Evolutionary conservation across 2,329 filamentous ascomycete genomes (phyloP).

Genomic region (Arthrobotrys musiformis): DNA sequence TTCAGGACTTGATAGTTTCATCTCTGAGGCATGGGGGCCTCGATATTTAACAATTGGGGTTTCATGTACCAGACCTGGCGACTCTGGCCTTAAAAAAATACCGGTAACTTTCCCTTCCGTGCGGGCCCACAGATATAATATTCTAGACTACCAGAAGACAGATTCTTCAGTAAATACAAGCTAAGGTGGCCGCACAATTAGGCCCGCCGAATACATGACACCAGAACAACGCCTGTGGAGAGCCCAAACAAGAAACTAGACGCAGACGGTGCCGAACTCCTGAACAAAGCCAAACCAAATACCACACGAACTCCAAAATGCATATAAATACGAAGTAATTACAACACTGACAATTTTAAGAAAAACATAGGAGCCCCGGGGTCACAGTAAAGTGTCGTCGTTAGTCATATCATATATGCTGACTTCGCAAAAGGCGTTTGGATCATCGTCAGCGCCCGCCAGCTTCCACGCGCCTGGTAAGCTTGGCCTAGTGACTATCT

Average conservation of each 20-base stretch:
- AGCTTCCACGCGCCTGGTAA: slow-evolving; percentile 45
- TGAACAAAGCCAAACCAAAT: background rate
- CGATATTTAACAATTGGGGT: slow-evolving; percentile 5
- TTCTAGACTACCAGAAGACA: background rate
- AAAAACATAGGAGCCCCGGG: too few relatives aligned
- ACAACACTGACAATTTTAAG: background rate
- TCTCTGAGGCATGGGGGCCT: background rate
- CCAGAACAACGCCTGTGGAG: background rate
- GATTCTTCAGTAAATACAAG: background rate
- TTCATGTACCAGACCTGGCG: background rate
- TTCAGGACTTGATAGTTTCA: slow-evolving; percentile 1
- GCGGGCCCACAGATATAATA: background rate
- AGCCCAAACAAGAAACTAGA: background rate
- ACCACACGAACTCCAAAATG: background rate
- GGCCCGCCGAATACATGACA: background rate
- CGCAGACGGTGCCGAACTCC: background rate
- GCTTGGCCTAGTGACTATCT: slow-evolving; percentile 30
- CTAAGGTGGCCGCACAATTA: slow-evolving; percentile 2
- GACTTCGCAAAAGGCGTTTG: slow-evolving; percentile 30
- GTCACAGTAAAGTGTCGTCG: background rate
- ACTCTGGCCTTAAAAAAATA: slow-evolving; percentile 1
- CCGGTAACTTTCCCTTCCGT: background rate
- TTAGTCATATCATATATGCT: slow-evolving; percentile 37
- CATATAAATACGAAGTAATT: background rate
- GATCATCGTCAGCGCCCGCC: background rate